phyloP scores from a whole-genome alignment of 176 grass and related monocot genomes.

The Pharus latifolius region DNA sequence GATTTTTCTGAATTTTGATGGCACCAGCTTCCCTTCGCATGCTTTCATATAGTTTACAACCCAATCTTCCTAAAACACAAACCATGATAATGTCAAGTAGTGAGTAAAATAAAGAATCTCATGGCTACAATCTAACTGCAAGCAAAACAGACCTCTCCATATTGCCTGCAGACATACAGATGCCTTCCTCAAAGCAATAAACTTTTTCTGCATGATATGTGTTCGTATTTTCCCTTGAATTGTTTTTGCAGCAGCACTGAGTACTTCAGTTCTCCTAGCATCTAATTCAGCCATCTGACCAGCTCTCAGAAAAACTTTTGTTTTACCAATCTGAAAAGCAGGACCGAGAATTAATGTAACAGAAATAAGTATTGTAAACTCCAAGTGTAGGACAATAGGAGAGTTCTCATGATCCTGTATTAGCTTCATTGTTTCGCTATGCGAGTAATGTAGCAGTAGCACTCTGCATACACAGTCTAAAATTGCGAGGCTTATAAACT shows the following conservation, averaged over 20 bases:
- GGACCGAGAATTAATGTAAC: constrained; percentile 14
- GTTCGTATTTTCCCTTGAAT: constrained; percentile 93
- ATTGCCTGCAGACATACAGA: constrained; percentile 74
- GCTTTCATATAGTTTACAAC: constrained; percentile 65
- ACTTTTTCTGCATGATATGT: constrained; percentile 81
- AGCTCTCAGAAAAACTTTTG: constrained; percentile 98
- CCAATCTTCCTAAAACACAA: constrained; percentile 71
- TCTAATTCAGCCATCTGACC: constrained; percentile 99
- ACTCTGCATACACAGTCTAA: background rate
- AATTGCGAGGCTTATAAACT: background rate
- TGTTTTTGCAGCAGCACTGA: constrained; percentile 77
- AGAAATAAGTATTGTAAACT: constrained; percentile 4
- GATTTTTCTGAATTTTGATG: constrained; percentile 87
- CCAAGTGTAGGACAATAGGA: background rate
- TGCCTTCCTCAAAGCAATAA: constrained; percentile 72
- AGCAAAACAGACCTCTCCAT: constrained; percentile 77
- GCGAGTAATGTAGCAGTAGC: background rate
- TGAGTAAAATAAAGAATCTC: constrained; percentile 3
- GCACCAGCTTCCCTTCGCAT: constrained; percentile 74
- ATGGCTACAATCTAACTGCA: background rate
- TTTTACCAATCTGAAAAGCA: constrained; percentile 85
- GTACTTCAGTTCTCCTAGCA: constrained; percentile 91
- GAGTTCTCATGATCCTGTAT: background rate
- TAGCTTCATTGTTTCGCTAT: background rate
- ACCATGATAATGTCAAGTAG: background rate